Base-by-base conservation (phyloP, 108 stramenopile species). In the Fragilaria radians region DNA sequence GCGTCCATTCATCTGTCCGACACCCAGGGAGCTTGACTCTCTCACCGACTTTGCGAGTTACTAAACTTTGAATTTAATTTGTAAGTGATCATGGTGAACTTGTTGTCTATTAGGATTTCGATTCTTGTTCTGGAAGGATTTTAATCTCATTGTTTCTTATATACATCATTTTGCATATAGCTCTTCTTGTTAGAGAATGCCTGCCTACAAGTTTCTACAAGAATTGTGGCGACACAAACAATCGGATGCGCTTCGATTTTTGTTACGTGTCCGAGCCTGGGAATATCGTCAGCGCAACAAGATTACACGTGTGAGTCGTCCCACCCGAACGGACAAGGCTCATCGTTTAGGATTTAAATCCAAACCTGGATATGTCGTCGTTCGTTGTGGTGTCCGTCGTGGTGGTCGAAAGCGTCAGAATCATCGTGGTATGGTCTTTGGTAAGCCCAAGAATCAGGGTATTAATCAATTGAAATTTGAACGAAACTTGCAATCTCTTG, bases 171-270 rank as follows among this genome's bases (percentile, higher is more conserved):
- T n/a, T n/a, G n/a, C n/a, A n/a, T n/a, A n/a, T n/a, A n/a, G n/a
- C n/a, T n/a, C n/a, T n/a, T n/a, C n/a, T n/a, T n/a, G n/a, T n/a
- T n/a, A n/a, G n/a, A n/a, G n/a, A 49, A 99, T 99, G 99, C 96
- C 96, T 62, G 94, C 94, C 61, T 99, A 98, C 97, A 98, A 97
- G 82, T 99, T 97, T 73, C 85, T 98, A 83, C 95, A 98, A 83
- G 99, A 99, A 85, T 74, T 99, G 19, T 99, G 97, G 97, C 90
- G 97, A 77, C 97, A 98, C 92, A 99, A 99, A 96, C 99, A 99
- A 79, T 93, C 90, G 77, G 97, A 98, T 78, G 97, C 97, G 59
- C 85, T 99, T 64, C 97, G 99, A 76, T 99, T 98, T 84, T 88
- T 99, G 73, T 85, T 98, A 63, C 97, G 99, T 71, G 97, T 99